Percentiles rank a stretch among this genome's conserved stretches.
These are phyloP conservation scores for Trametes maxima DNA, from an alignment of 768 basidiomycete genomes.

Conservation along the genomic window DNA sequence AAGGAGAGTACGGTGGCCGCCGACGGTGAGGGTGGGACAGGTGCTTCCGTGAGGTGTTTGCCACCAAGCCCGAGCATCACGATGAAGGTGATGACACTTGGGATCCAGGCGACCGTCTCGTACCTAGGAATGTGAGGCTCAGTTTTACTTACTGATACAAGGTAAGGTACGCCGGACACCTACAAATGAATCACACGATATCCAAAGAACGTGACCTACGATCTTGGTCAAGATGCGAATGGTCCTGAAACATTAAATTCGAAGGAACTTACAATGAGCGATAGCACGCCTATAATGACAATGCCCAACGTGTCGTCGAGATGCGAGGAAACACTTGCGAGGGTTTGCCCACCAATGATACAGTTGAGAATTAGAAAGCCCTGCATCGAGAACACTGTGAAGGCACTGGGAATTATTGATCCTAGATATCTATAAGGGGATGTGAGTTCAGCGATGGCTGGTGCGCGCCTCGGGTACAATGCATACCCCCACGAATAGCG, in stretches of 20 bases:
- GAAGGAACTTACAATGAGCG: conserved; percentile 34
- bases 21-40: conserved; percentile 34
- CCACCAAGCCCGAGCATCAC: conserved; percentile 42
- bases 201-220: conserved; percentile 39
- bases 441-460: not conserved
- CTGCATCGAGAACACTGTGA: conserved; percentile 48
- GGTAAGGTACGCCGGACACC: not conserved
- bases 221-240: not conserved
- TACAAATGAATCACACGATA: conserved; percentile 37
- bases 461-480: not conserved
- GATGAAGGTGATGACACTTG: conserved; percentile 41
- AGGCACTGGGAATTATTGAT: conserved; percentile 38
- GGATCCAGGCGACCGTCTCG: conserved; percentile 44
- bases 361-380: conserved; percentile 53
- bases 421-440: conserved; percentile 40
- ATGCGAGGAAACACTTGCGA: conserved; percentile 42
- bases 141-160: not conserved
- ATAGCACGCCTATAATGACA: conserved; percentile 44
- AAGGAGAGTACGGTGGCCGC: conserved; percentile 43
- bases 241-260: not conserved
- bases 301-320: conserved; percentile 42
- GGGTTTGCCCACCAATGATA: conserved; percentile 52
- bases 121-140: conserved; percentile 27
- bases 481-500: conserved; percentile 54
- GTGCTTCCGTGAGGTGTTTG: conserved; percentile 34